Evolutionary conservation across 371 early-diverging fungal genomes (phyloP), one percentile per base, ranked within the genome.

Genomic region (Globomyces sp.): DNA sequence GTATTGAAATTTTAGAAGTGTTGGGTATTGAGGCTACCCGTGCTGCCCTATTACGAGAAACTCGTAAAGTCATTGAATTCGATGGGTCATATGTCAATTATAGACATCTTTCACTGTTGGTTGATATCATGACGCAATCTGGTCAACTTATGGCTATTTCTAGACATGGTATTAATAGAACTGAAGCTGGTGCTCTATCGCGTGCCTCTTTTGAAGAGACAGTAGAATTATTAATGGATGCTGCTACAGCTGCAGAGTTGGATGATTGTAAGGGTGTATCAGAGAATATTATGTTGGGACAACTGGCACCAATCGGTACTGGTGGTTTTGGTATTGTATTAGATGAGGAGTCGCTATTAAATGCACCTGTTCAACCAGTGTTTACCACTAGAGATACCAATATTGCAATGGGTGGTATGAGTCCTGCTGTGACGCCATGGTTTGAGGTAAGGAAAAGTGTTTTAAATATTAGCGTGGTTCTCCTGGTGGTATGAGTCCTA

Each of bases 191-290:
- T 63, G 98, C 96, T 9, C 81, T 99, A 60, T 97, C 96, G 88
- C 86, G 99, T 52, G 94, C 94, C 74, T 96, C 99, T 3, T 99
- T 99, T 70, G 99, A 99, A 80, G 99, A 99, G 80, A 99, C 99
- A 0, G 99, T 99, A 0, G 99, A 99, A 80, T 92, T 99, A 80
- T 83, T 99, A 66, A 84, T 99, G 81, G 99, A 99, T 58, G 99
- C 99, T 4, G 99, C 99, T 1, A 89, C 92, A 42, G 86, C 84
- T 46, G 98, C 98, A 66, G 97, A 99, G 72, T 57, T 90, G 57
- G 98, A 98, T 79, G 89, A 90, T 69, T 96, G 96, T 76, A 86
- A 86, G 66, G 99, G 99, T 68, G 96, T 99, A 36, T 92, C 98
- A 2, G 99, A 99, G 77, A 97, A 96, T 80, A 95, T 99, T 51